Evolutionary conservation across 306 rosid species (phyloP).

Genomic region (Fagus sylvatica): DNA sequence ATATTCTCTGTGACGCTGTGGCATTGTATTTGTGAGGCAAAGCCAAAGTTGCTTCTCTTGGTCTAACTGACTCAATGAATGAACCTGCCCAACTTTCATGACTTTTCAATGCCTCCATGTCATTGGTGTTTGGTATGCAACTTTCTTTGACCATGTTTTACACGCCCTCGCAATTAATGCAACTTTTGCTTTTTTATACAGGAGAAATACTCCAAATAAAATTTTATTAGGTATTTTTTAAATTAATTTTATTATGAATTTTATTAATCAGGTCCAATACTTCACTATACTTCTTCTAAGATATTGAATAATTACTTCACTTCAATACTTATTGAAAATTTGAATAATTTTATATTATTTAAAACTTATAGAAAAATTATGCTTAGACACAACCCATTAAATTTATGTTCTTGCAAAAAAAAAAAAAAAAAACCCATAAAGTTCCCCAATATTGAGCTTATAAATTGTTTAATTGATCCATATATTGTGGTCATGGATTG

Average conservation of each 20-base stretch:
- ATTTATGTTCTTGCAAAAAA: too few species aligned
- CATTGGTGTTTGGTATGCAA: slow-evolving; percentile 21
- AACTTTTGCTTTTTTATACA: background rate
- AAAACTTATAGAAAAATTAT: too few species aligned
- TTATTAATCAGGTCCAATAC: too few species aligned
- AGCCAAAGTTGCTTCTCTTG: slow-evolving; percentile 31
- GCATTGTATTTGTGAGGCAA: slow-evolving; percentile 40
- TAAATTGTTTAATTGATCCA: too few species aligned
- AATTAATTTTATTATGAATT: background rate
- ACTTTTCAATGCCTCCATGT: slow-evolving; percentile 27
- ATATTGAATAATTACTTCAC: too few species aligned
- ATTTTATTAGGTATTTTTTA: background rate
- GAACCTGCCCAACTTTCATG: slow-evolving; percentile 20
- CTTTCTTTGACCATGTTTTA: slow-evolving; percentile 33
- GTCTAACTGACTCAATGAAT: slow-evolving; percentile 26
- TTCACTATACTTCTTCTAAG: too few species aligned
- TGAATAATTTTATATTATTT: too few species aligned
- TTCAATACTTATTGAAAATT: too few species aligned
- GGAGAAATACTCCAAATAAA: background rate
- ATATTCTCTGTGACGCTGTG: slow-evolving; percentile 10
- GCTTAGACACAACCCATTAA: too few species aligned
- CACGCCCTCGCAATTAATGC: background rate
- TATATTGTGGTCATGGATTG: too few species aligned
- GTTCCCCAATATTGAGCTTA: too few species aligned
- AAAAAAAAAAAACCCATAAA: too few species aligned